Evolutionary conservation across 1,284 basidiomycete species (phyloP), one percentile per base, ranked within the genome.

Genomic region (Ceratobasidium sp.): DNA sequence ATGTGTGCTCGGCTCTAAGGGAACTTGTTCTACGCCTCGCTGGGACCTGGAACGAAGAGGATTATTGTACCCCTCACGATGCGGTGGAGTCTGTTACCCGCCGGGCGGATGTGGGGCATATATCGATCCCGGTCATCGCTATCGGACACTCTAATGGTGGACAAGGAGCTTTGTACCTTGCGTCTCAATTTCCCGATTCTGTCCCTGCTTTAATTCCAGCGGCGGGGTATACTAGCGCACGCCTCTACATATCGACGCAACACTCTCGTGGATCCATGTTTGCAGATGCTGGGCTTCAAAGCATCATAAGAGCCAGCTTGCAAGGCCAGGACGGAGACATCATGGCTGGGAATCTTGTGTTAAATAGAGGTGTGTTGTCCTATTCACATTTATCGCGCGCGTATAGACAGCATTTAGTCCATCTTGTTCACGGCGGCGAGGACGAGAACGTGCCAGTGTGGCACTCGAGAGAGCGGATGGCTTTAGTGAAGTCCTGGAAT

Each of bases 71-170:
- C 5, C 16, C 70, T 20, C 70, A 74, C 46, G 59, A 74, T 50
- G 35, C 20, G 35, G 23, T 67, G 7, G 50, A 59, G 10, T 18
- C 23, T 27, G 23, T 77, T 27, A 16, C n/a, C 23, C 33, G 48
- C 30, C 23, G 16, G 30, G 20, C 33, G 27, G 18, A 14, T 41
- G 20, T 38, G 3, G 35, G 8, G 23, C 33, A 35, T 20, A 52
- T 16, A 3, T 12, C 1, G 38, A 85, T 86, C 0, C 86, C 86
- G 41, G 88, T 91, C 0, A 83, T 94, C 12, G 82, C 96, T 7
- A 86, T 96, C 62, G 96, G 96, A 0, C 96, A 98, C 82, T 97
- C 95, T 1, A 98, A 98, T 83, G 96, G 96, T 10, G 96, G 96
- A 2, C 96, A 97, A 84, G 96, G 96, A 0, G 88, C 92, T 2